Conservation (phyloP, 441 rosid species). For the Gossypium schwendimanii region DNA sequence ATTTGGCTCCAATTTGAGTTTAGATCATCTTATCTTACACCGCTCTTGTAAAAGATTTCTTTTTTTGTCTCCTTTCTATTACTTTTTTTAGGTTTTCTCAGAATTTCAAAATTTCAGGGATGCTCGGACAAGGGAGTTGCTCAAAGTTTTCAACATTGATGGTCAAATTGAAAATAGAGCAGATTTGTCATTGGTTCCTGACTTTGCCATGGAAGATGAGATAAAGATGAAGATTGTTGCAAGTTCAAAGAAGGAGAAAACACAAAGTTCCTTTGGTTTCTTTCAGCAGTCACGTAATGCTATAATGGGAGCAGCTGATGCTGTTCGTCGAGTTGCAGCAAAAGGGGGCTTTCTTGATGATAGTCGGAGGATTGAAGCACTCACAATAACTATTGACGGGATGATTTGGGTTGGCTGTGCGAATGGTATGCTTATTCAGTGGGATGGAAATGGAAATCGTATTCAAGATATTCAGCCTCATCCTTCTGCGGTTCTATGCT, state of each 20-base stretch:
- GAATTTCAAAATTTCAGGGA: conserved; percentile 37
- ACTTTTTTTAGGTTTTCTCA: neutral
- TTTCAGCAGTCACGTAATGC: conserved; percentile 74
- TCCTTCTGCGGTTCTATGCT: conserved; percentile 53
- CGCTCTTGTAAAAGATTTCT: neutral
- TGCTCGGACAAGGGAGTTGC: conserved; percentile 59
- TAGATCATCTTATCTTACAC: neutral
- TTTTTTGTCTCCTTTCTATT: neutral
- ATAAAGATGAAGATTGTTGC: conserved; percentile 39
- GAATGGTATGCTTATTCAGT: conserved; percentile 50
- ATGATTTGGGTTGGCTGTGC: conserved; percentile 60
- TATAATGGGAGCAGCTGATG: conserved; percentile 75
- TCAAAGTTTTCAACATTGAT: conserved; percentile 58
- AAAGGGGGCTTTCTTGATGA: conserved; percentile 59
- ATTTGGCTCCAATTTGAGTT: neutral
- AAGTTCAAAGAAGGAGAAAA: conserved; percentile 47
- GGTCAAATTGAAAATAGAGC: conserved; percentile 60
- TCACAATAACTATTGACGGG: conserved; percentile 42
- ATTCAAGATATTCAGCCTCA: conserved; percentile 45
- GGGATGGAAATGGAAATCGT: conserved; percentile 63
- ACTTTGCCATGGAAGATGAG: conserved; percentile 47
- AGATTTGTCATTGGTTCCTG: conserved; percentile 35
- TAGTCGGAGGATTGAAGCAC: conserved; percentile 49
- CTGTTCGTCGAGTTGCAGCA: conserved; percentile 66
- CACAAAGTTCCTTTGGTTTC: conserved; percentile 56